Base-by-base conservation (phyloP, 495 filamentous ascomycete species). In the Glonium stellatum region DNA sequence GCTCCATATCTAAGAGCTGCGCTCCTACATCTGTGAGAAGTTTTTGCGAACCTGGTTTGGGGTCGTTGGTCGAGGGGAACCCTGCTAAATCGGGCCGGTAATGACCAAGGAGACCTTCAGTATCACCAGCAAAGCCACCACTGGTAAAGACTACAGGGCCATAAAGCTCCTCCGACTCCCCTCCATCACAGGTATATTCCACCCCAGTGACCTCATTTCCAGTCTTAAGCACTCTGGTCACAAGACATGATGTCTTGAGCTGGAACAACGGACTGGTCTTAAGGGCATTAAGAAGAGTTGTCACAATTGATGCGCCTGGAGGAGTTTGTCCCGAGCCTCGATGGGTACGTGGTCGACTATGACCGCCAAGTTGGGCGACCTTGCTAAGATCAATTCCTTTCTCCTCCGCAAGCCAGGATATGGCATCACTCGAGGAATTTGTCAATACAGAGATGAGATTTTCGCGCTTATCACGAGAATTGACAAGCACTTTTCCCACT, bases 71-170 rank as follows among this genome's bases (percentile, higher is more conserved):
- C 4, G 82, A 84, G 3, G 82, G 82, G 37, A 81, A 74, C 0
- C 78, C 77, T 5, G 72, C 72, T 21, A 84, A 66, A 61, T 84
- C 82, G 0, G 80, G 80, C 0, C 82, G 75, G 68, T 83, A 78
- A 57, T 72, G 65, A 5, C 75, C 71, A 9, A 85, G 69, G 57
- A 84, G 55, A 0, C 81, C 81, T 41, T 75, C 61, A 13, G 77
- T 74, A 66, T 84, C 82, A 23, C 82, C 82, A 9, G 76, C 82
- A 56, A 84, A 85, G 8, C 82, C 82, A 22, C 82, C 82, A 0
- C 75, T 75, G 0, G 82, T 73, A 47, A 85, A 79, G 12, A 85
- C 69, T 0, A 85, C 79, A 1, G 79, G 79, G 0, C 82, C 82
- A 13, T 69, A 60, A 5, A 78, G 62, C 27, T 23, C 61, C 36